Conservation (phyloP, 495 filamentous ascomycete species). For the Delitschia confertaspora region DNA sequence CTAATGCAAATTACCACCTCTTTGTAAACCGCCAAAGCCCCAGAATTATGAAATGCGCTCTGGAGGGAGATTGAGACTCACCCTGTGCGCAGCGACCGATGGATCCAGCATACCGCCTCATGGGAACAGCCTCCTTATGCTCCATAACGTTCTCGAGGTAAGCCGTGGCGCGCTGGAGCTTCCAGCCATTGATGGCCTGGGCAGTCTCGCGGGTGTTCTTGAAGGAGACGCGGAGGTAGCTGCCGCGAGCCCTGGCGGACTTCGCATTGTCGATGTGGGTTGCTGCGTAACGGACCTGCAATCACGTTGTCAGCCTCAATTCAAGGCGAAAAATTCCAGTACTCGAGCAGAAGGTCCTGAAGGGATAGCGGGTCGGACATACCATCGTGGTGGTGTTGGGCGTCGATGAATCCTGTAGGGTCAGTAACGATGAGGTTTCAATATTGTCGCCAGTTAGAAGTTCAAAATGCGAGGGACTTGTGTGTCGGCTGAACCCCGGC, state of each 20-base stretch:
- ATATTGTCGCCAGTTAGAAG: constrained; percentile 3
- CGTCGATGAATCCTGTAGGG: constrained; percentile 22
- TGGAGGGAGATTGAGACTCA: too few relatives aligned
- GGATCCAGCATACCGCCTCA: constrained; percentile 90
- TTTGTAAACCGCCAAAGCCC: too few relatives aligned
- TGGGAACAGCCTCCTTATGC: constrained; percentile 92
- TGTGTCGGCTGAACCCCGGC: constrained; percentile 15
- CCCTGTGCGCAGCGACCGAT: constrained; percentile 92
- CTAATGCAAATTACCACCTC: too few relatives aligned
- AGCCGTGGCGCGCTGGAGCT: constrained; percentile 81
- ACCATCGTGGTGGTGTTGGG: constrained; percentile 26
- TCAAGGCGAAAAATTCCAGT: neutral
- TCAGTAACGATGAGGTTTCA: constrained; percentile 7
- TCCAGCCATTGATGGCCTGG: constrained; percentile 98
- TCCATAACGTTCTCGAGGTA: constrained; percentile 96
- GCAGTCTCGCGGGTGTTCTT: constrained; percentile 99
- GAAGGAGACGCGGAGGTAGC: constrained; percentile 97
- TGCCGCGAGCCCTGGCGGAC: constrained; percentile 92
- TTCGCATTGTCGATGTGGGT: constrained; percentile 79
- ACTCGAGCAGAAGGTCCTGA: neutral
- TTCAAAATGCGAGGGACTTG: constrained; percentile 7
- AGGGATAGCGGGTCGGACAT: constrained; percentile 1
- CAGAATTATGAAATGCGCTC: neutral
- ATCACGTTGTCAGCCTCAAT: constrained; percentile 1
- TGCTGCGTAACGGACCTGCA: constrained; percentile 90